Conservation (phyloP, 352 stramenopile species). For the Pythium utonaiense region DNA sequence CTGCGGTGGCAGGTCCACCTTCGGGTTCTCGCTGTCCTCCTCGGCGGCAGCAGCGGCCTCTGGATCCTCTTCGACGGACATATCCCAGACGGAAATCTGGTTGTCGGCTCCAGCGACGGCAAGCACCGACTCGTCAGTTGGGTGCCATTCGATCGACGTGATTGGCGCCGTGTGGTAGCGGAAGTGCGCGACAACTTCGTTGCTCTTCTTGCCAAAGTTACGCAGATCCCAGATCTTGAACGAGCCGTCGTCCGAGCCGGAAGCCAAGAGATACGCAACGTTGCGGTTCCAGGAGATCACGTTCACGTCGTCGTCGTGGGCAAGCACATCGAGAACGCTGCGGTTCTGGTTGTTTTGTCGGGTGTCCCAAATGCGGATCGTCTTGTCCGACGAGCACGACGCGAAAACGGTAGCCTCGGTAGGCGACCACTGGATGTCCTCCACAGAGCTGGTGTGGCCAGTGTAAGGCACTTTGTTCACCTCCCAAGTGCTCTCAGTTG, state of each 20-base stretch:
- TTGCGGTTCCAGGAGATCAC: constrained; percentile 98
- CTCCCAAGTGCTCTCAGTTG: constrained; percentile 69
- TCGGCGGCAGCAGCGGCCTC: constrained; percentile 48
- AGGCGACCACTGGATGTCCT: constrained; percentile 98
- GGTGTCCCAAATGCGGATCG: constrained; percentile 97
- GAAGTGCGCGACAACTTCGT: constrained; percentile 92
- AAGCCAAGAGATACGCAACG: constrained; percentile 96
- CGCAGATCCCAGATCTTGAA: constrained; percentile 98
- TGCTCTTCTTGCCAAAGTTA: constrained; percentile 77
- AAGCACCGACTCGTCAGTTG: constrained; percentile 98
- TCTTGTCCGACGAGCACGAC: constrained; percentile 92
- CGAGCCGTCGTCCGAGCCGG: constrained; percentile 96
- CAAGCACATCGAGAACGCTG: constrained; percentile 92
- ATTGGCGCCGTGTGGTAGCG: constrained; percentile 95
- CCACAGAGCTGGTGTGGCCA: constrained; percentile 91
- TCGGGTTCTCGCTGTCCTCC: constrained; percentile 44
- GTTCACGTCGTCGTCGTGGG: constrained; percentile 97
- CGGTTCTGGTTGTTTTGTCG: constrained; percentile 82
- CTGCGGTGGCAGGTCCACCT: constrained; percentile 94
- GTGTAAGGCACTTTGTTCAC: constrained; percentile 90
- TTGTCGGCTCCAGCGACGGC: constrained; percentile 94
- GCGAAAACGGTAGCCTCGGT: constrained; percentile 96
- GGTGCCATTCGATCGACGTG: constrained; percentile 98
- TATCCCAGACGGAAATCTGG: constrained; percentile 98
- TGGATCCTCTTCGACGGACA: constrained; percentile 98